phyloP scores from a whole-genome alignment of 768 basidiomycete genomes.

The Hypsizygus marmoreus region DNA sequence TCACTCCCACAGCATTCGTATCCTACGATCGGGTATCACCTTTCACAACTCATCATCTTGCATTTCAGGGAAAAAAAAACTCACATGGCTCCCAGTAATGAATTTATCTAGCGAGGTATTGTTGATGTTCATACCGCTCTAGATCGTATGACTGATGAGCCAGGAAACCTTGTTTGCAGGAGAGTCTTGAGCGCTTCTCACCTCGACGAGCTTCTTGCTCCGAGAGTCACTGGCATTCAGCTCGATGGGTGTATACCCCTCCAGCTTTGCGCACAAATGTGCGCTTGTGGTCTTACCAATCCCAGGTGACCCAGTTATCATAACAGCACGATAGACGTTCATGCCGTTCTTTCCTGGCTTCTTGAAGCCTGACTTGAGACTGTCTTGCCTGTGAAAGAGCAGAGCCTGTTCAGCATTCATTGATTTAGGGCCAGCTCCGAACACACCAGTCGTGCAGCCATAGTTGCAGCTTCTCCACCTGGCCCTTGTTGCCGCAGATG shows the following conservation, averaged over 20 bases:
- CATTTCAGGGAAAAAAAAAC: slow-evolving; percentile 11
- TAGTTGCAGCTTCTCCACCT: slow-evolving; percentile 82
- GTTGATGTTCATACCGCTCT: slow-evolving; percentile 90
- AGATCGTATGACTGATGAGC: not conserved
- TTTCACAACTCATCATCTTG: not conserved
- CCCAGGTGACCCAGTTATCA: slow-evolving; percentile 93
- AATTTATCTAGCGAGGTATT: slow-evolving; percentile 89
- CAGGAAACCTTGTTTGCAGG: not conserved
- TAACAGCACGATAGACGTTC: slow-evolving; percentile 83
- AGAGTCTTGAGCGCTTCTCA: slow-evolving; percentile 27
- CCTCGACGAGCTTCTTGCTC: slow-evolving; percentile 97
- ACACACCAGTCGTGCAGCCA: slow-evolving; percentile 90
- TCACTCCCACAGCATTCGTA: slow-evolving; percentile 69
- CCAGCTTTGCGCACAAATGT: slow-evolving; percentile 88
- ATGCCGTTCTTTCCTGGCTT: slow-evolving; percentile 91
- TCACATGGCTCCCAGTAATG: slow-evolving; percentile 59
- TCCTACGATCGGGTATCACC: slow-evolving; percentile 33
- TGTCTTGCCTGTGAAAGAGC: slow-evolving; percentile 69
- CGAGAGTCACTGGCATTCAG: slow-evolving; percentile 94
- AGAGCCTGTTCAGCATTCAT: too few relatives aligned
- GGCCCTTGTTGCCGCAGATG: slow-evolving; percentile 92
- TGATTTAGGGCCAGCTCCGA: too few relatives aligned
- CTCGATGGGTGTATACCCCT: slow-evolving; percentile 91
- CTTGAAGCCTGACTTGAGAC: slow-evolving; percentile 78
- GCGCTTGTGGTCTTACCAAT: slow-evolving; percentile 98